These are phyloP conservation scores for Trichosanthes cucumerina DNA, from an alignment of 306 rosid species.

Conservation along the genomic window DNA sequence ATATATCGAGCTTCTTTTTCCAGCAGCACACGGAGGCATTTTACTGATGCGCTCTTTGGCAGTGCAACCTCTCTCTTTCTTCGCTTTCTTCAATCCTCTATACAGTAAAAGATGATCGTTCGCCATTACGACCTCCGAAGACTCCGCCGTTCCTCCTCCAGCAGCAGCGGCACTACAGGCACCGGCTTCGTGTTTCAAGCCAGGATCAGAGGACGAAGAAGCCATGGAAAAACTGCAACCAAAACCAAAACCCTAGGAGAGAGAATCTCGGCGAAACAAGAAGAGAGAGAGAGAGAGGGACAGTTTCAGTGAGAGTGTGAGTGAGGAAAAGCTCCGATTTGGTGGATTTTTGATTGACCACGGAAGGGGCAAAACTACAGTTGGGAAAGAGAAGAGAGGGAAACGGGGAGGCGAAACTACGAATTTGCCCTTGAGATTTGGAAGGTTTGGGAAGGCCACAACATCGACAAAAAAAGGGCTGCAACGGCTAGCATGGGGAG, in stretches of 20 bases:
- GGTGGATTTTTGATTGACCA: slow-evolving; percentile 18
- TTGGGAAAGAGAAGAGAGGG: neutral
- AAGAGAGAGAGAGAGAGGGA: neutral
- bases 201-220: slow-evolving; percentile 82
- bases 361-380: slow-evolving; percentile 25
- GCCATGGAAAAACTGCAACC: slow-evolving; percentile 38
- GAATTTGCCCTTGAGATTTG: slow-evolving; percentile 21
- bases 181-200: slow-evolving; percentile 44
- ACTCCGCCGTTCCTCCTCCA: slow-evolving; percentile 20
- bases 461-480: neutral
- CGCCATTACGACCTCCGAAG: slow-evolving; percentile 38
- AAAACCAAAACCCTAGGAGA: slow-evolving; percentile 25
- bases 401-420: slow-evolving; percentile 12
- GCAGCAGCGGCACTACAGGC: slow-evolving; percentile 17
- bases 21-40: slow-evolving; percentile 98
- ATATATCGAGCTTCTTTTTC: slow-evolving; percentile 93
- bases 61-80: slow-evolving; percentile 91
- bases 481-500: slow-evolving; percentile 71
- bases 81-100: slow-evolving; percentile 82
- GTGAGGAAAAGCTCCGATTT: neutral
- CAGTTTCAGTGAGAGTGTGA: neutral
- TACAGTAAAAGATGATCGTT: slow-evolving; percentile 62
- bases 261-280: slow-evolving; percentile 12
- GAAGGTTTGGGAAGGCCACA: neutral
- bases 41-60: slow-evolving; percentile 97